A percentile compares a stretch with the other conserved stretches of the same genome.
Evolutionary conservation across 371 early-diverging fungal species (phyloP).

Genomic region (Cokeromyces recurvatus): DNA sequence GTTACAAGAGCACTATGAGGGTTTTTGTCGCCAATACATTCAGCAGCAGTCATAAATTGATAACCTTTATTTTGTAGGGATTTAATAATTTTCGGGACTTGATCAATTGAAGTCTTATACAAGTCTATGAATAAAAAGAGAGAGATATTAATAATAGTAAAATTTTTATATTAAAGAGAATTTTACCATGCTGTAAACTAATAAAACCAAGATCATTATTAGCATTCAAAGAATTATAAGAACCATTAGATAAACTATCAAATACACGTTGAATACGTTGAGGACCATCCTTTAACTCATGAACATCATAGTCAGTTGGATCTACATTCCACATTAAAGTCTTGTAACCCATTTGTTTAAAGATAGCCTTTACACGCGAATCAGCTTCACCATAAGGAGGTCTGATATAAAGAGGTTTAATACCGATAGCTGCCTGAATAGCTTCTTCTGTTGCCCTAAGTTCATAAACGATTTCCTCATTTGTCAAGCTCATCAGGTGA

Average conservation of each 20-base stretch:
- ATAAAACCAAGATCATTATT: slow-evolving; percentile 33
- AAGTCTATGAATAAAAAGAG: slow-evolving; percentile 4
- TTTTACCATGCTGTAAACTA: slow-evolving; percentile 34
- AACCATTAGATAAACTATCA: slow-evolving; percentile 11
- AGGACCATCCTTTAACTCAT: slow-evolving; percentile 16
- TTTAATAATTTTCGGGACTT: slow-evolving; percentile 34
- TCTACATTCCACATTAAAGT: slow-evolving; percentile 51
- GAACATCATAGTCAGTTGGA: slow-evolving; percentile 35
- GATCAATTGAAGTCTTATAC: slow-evolving; percentile 29
- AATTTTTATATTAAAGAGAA: neutral
- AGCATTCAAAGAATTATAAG: slow-evolving; percentile 19
- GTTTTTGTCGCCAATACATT: slow-evolving; percentile 28
- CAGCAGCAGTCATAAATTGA: slow-evolving; percentile 33
- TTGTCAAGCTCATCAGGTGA: slow-evolving; percentile 32
- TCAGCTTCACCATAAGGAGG: slow-evolving; percentile 56
- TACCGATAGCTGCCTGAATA: slow-evolving; percentile 41
- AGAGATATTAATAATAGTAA: neutral
- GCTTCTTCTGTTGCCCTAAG: slow-evolving; percentile 41
- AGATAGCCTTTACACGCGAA: slow-evolving; percentile 39
- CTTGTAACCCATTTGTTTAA: slow-evolving; percentile 44
- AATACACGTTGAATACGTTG: slow-evolving; percentile 20
- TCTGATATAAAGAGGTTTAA: slow-evolving; percentile 53
- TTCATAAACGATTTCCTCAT: slow-evolving; percentile 30
- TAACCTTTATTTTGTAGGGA: slow-evolving; percentile 21
- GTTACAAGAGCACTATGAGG: too few relatives aligned